phyloP scores from a whole-genome alignment of 768 basidiomycete species.

The Leccinum imitatum region DNA sequence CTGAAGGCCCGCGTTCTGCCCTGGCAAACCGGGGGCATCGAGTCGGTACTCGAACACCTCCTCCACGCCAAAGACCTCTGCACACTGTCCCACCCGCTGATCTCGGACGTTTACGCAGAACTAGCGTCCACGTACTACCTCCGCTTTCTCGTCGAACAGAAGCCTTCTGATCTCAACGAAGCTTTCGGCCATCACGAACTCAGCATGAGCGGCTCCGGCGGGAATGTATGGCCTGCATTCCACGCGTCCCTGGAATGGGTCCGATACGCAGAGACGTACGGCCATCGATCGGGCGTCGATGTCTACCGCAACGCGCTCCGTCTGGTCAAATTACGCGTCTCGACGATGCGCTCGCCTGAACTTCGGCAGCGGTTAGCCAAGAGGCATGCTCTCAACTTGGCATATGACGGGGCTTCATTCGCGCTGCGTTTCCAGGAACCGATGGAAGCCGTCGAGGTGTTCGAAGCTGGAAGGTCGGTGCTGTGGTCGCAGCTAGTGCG shows the following conservation, averaged over 20 bases:
- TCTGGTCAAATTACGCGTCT: slow-evolving; percentile 21
- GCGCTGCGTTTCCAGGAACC: slow-evolving; percentile 23
- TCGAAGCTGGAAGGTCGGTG: slow-evolving; percentile 35
- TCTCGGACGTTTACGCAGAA: slow-evolving; percentile 26
- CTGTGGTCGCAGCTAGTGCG: slow-evolving; percentile 36
- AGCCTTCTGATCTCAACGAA: slow-evolving; percentile 21
- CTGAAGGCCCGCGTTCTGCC: slow-evolving; percentile 24
- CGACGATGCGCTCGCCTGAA: slow-evolving; percentile 15
- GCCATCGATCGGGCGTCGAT: slow-evolving; percentile 30
- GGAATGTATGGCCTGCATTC: slow-evolving; percentile 20
- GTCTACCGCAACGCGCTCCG: slow-evolving; percentile 29
- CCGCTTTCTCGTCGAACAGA: slow-evolving; percentile 23
- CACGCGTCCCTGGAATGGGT: slow-evolving; percentile 25
- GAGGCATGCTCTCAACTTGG: slow-evolving; percentile 17
- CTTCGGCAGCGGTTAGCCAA: slow-evolving; percentile 19
- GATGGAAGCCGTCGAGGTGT: slow-evolving; percentile 29
- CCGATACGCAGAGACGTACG: slow-evolving; percentile 19
- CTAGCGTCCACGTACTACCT: slow-evolving; percentile 25
- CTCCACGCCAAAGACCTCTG: slow-evolving; percentile 25
- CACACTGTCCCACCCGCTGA: slow-evolving; percentile 19
- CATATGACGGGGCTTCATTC: slow-evolving; percentile 29
- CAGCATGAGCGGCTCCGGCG: slow-evolving; percentile 16
- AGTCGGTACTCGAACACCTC: slow-evolving; percentile 28
- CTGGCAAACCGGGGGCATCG: slow-evolving; percentile 25
- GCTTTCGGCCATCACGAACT: slow-evolving; percentile 27